Evolutionary conservation across 805 yeast species (phyloP).

Genomic region (Cyberlindnera maritima): DNA sequence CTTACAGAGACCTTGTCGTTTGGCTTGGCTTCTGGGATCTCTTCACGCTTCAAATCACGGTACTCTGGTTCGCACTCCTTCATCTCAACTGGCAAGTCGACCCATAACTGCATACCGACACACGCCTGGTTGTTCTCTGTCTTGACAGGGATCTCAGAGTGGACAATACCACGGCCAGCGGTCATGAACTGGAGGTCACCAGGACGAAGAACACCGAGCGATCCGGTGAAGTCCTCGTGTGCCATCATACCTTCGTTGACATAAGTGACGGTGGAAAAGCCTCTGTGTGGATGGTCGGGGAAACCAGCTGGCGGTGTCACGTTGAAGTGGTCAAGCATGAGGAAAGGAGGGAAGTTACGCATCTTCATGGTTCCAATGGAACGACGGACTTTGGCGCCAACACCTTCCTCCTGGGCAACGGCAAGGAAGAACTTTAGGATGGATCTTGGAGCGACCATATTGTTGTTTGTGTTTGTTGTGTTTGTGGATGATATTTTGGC

Average conservation of each 20-base stretch:
- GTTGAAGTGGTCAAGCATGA: constrained; percentile 77
- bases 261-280: constrained; percentile 78
- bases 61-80: constrained; percentile 71
- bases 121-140: constrained; percentile 46
- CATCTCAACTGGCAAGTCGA: constrained; percentile 65
- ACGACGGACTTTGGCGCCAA: constrained; percentile 82
- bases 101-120: constrained; percentile 85
- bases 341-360: constrained; percentile 78
- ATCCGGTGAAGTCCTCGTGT: constrained; percentile 85
- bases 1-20: constrained; percentile 61
- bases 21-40: constrained; percentile 68
- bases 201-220: constrained; percentile 69
- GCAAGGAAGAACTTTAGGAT: constrained; percentile 54
- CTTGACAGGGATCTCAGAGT: constrained; percentile 79
- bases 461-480: not conserved
- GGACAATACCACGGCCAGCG: constrained; percentile 85
- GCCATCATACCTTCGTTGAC: constrained; percentile 64
- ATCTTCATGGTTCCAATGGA: constrained; percentile 67
- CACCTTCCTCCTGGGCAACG: constrained; percentile 77
- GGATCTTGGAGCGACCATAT: constrained; percentile 37
- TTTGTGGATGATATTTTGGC: too few relatives aligned
- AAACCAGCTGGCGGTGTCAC: constrained; percentile 67
- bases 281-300: constrained; percentile 83
- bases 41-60: constrained; percentile 67
- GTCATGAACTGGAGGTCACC: constrained; percentile 95